Percentiles rank a stretch among this genome's conserved stretches.
These are phyloP conservation scores for Apiospora arundinis DNA, from an alignment of 2,329 filamentous ascomycete genomes.

Conservation along the genomic window DNA sequence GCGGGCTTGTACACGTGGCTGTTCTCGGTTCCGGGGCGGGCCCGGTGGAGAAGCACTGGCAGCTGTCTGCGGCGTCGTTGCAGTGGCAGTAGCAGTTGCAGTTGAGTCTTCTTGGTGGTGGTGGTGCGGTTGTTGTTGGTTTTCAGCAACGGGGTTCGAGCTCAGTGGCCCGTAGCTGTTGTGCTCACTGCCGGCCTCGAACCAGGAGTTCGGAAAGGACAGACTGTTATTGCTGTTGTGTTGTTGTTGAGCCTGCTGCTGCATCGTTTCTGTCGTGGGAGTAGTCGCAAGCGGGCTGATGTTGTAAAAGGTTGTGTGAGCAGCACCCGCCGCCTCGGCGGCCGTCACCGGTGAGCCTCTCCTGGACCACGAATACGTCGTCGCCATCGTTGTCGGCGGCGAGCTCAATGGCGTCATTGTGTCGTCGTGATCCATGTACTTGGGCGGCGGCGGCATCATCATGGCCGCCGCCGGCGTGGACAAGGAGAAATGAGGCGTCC, in stretches of 20 bases:
- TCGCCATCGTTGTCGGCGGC: neutral
- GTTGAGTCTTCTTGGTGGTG: neutral
- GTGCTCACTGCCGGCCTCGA: neutral
- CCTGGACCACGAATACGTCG: neutral
- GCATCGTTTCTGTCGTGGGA: neutral
- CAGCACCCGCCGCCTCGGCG: neutral
- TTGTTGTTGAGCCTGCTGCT: neutral
- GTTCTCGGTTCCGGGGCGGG: slow-evolving; percentile 1
- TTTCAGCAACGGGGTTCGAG: neutral
- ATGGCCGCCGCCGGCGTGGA: neutral
- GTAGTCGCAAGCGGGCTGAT: neutral
- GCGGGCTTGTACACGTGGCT: slow-evolving; percentile 8
- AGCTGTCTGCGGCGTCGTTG: neutral
- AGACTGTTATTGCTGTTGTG: neutral
- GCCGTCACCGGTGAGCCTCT: neutral
- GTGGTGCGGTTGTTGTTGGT: neutral
- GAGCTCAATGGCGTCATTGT: neutral
- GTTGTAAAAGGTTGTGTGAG: neutral
- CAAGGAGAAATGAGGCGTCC: slow-evolving; percentile 3
- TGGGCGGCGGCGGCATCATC: neutral
- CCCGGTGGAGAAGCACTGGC: neutral
- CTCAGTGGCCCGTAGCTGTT: slow-evolving; percentile 6
- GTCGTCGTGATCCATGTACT: neutral
- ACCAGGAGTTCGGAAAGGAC: neutral
- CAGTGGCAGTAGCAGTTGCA: neutral